These are phyloP conservation scores for sorghum (Sorghum bicolor) DNA, from an alignment of 176 grass and related monocot genomes.

Conservation along the genomic window DNA sequence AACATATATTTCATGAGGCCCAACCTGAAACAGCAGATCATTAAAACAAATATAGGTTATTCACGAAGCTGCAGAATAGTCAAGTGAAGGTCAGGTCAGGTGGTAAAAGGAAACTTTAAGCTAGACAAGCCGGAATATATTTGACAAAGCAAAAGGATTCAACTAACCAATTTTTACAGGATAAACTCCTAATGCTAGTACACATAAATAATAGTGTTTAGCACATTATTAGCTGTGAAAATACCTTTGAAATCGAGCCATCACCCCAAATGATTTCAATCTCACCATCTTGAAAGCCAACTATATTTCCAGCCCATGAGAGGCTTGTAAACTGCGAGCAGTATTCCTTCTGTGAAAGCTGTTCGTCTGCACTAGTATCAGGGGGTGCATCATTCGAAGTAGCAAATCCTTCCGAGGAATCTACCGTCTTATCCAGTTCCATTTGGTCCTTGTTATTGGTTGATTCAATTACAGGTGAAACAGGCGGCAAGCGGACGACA, in stretches of 20 bases:
- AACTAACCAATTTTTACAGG: neutral
- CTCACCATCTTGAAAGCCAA: slow-evolving; percentile 66
- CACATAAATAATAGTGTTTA: slow-evolving; percentile 18
- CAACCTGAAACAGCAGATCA: slow-evolving; percentile 62
- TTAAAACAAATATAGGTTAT: slow-evolving; percentile 9
- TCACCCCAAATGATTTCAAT: slow-evolving; percentile 93
- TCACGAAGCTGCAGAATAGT: neutral
- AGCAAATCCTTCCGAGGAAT: slow-evolving; percentile 30
- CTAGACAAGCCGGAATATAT: neutral
- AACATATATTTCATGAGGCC: slow-evolving; percentile 86
- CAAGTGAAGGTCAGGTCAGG: neutral
- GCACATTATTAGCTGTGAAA: neutral
- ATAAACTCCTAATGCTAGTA: slow-evolving; percentile 16
- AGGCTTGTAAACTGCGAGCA: slow-evolving; percentile 42
- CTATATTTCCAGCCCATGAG: slow-evolving; percentile 89
- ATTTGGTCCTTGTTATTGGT: slow-evolving; percentile 28
- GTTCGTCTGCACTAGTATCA: slow-evolving; percentile 40
- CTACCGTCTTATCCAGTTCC: slow-evolving; percentile 43
- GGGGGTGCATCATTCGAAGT: slow-evolving; percentile 26
- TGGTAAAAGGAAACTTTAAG: neutral
- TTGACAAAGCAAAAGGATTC: neutral
- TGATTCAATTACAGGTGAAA: slow-evolving; percentile 54
- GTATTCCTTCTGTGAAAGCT: slow-evolving; percentile 36
- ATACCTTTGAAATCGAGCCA: slow-evolving; percentile 75
- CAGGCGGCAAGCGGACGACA: slow-evolving; percentile 76